Evolutionary conservation across 1,284 basidiomycete species (phyloP).

Genomic region (Trichosporon coremiiforme): DNA sequence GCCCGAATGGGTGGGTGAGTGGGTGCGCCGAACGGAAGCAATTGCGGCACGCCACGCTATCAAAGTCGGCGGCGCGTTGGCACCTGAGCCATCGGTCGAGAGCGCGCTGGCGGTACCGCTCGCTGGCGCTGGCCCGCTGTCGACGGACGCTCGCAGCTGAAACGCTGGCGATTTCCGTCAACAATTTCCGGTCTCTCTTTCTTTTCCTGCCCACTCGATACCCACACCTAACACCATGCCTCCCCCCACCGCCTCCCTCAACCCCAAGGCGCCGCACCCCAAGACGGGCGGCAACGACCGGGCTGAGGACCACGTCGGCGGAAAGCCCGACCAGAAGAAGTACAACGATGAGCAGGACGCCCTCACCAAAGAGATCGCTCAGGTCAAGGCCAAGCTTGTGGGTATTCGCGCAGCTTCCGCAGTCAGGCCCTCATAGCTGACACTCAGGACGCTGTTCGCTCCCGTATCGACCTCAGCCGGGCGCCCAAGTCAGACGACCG

Average conservation of each 20-base stretch:
- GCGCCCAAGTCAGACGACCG: slow-evolving; percentile 63
- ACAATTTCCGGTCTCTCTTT: slow-evolving; percentile 13
- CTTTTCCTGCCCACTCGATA: slow-evolving; percentile 6
- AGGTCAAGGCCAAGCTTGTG: slow-evolving; percentile 75
- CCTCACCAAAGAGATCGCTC: slow-evolving; percentile 80
- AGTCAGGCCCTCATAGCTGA: neutral
- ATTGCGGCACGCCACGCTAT: slow-evolving; percentile 3
- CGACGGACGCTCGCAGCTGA: neutral
- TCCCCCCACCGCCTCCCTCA: slow-evolving; percentile 52
- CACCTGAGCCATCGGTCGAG: neutral
- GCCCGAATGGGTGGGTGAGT: too few relatives aligned
- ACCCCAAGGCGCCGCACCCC: slow-evolving; percentile 38
- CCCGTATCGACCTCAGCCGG: slow-evolving; percentile 69
- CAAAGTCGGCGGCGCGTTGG: slow-evolving; percentile 3
- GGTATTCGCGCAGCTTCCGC: slow-evolving; percentile 49
- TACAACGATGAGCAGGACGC: slow-evolving; percentile 82
- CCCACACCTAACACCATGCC: slow-evolving; percentile 41
- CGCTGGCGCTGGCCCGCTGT: neutral
- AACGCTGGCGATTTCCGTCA: slow-evolving; percentile 20
- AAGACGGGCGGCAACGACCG: slow-evolving; percentile 36
- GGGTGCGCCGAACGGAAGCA: neutral
- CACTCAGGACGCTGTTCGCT: slow-evolving; percentile 70
- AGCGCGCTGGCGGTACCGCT: neutral
- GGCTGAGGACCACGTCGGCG: slow-evolving; percentile 57
- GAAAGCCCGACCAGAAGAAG: slow-evolving; percentile 75